These are phyloP conservation scores for Ustanciosporium gigantosporum DNA, from an alignment of 1,284 basidiomycete genomes.

Conservation along the genomic window DNA sequence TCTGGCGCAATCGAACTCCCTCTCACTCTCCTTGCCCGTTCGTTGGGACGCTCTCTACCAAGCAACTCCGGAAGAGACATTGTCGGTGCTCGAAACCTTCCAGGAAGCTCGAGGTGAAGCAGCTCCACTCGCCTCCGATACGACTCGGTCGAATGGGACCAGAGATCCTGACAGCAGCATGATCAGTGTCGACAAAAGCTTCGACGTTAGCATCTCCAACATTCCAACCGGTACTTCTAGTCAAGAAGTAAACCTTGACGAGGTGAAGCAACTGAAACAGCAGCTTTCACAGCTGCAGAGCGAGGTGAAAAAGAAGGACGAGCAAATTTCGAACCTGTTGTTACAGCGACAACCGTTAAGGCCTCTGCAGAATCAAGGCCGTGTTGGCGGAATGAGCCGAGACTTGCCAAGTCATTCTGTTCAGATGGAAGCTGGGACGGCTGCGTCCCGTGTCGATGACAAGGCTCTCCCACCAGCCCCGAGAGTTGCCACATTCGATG, in stretches of 20 bases:
- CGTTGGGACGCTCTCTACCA: conserved; percentile 9
- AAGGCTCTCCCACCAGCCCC: neutral
- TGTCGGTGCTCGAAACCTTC: conserved; percentile 22
- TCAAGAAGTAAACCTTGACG: conserved; percentile 1
- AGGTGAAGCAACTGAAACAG: conserved; percentile 5
- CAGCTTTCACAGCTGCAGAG: conserved; percentile 10
- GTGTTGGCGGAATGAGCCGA: no score
- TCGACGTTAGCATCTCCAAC: conserved; percentile 31
- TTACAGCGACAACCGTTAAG: conserved; percentile 1
- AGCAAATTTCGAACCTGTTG: conserved; percentile 3
- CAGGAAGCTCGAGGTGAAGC: conserved; percentile 7
- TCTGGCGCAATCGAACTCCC: neutral
- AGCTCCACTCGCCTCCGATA: neutral
- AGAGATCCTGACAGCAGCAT: neutral
- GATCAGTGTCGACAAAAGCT: conserved; percentile 13
- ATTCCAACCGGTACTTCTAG: conserved; percentile 22
- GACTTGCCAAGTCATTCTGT: no score
- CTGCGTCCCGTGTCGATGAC: neutral
- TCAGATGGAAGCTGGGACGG: neutral
- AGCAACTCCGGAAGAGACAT: conserved; percentile 20
- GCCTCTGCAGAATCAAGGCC: no score
- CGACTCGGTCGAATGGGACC: neutral
- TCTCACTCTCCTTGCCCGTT: conserved; percentile 9
- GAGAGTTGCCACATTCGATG: no score
- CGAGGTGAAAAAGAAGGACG: conserved; percentile 4